A percentile compares a stretch with the other conserved stretches of the same genome.
Evolutionary conservation across 2,329 filamentous ascomycete genomes (phyloP).

Genomic region (Metarhizium robertsii): DNA sequence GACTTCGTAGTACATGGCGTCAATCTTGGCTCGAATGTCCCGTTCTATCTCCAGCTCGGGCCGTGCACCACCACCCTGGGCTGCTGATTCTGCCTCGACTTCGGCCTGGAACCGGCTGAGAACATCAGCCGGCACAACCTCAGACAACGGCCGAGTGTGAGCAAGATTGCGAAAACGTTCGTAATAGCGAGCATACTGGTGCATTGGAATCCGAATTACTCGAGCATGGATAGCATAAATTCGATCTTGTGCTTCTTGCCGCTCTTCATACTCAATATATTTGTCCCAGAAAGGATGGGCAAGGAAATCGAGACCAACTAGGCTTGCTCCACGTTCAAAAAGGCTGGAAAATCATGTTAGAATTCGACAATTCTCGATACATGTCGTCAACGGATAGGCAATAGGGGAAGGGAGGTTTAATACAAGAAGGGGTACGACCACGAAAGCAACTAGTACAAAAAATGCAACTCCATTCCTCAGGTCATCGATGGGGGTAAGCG

Average conservation of each 20-base stretch:
- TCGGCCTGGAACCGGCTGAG: constrained; percentile 63
- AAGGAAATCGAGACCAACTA: constrained; percentile 85
- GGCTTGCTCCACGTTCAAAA: constrained; percentile 80
- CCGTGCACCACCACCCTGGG: constrained; percentile 43
- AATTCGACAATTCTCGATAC: not conserved
- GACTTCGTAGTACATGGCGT: constrained; percentile 69
- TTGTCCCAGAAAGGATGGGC: constrained; percentile 98
- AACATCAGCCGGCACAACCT: constrained; percentile 61
- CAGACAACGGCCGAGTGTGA: constrained; percentile 60
- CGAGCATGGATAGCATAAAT: constrained; percentile 78
- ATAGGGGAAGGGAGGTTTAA: constrained; percentile 36
- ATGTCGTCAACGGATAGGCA: constrained; percentile 4
- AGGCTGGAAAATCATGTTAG: constrained; percentile 51
- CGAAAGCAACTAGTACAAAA: constrained; percentile 42
- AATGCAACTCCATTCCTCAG: constrained; percentile 19
- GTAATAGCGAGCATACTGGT: constrained; percentile 92
- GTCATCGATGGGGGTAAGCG: constrained; percentile 23
- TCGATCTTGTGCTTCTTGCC: constrained; percentile 71
- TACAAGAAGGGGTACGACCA: constrained; percentile 44
- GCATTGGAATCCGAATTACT: constrained; percentile 83
- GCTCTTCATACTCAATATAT: constrained; percentile 94
- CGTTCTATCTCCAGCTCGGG: constrained; percentile 74
- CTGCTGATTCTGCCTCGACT: constrained; percentile 54
- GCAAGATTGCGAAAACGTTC: constrained; percentile 78
- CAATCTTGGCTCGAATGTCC: constrained; percentile 70